These are phyloP conservation scores for Rhytidhysteron rufulum DNA, from an alignment of 2,329 filamentous ascomycete genomes.

Conservation along the genomic window DNA sequence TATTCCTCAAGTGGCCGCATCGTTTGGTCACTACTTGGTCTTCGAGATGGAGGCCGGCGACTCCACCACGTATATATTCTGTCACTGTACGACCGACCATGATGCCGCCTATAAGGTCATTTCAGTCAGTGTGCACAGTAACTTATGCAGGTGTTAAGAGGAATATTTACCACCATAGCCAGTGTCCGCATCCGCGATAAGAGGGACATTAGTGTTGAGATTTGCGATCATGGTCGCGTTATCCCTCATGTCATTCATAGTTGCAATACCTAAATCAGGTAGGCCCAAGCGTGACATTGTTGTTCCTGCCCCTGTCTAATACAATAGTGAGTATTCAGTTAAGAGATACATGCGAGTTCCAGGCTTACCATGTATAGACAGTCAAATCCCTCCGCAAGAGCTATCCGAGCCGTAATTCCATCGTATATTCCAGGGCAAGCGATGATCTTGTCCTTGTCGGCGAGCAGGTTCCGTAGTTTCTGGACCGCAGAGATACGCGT, in stretches of 20 bases:
- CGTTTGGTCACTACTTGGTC: slow-evolving; percentile 63
- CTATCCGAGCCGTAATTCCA: slow-evolving; percentile 62
- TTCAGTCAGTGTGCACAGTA: slow-evolving; percentile 32
- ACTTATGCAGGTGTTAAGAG: slow-evolving; percentile 61
- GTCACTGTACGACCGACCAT: slow-evolving; percentile 51
- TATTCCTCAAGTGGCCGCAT: slow-evolving; percentile 61
- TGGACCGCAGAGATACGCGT: too few species aligned
- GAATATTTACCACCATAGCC: slow-evolving; percentile 61
- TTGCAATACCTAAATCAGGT: slow-evolving; percentile 61
- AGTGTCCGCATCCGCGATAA: slow-evolving; percentile 55
- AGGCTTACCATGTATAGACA: slow-evolving; percentile 62
- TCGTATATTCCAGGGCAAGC: slow-evolving; percentile 66
- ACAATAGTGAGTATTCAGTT: too few species aligned
- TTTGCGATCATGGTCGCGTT: slow-evolving; percentile 61
- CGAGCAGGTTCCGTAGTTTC: slow-evolving; percentile 28
- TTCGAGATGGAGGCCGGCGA: slow-evolving; percentile 60
- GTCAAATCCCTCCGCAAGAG: slow-evolving; percentile 60
- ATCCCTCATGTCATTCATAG: slow-evolving; percentile 57
- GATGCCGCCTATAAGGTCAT: slow-evolving; percentile 11
- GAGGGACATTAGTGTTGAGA: slow-evolving; percentile 50
- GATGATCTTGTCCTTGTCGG: slow-evolving; percentile 36
- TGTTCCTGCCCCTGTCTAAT: slow-evolving; percentile 62
- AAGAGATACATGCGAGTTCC: neutral
- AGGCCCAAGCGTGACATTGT: slow-evolving; percentile 58
- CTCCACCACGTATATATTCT: slow-evolving; percentile 52